phyloP scores from a whole-genome alignment of 2,329 filamentous ascomycete species.

The Aureobasidium musti region DNA sequence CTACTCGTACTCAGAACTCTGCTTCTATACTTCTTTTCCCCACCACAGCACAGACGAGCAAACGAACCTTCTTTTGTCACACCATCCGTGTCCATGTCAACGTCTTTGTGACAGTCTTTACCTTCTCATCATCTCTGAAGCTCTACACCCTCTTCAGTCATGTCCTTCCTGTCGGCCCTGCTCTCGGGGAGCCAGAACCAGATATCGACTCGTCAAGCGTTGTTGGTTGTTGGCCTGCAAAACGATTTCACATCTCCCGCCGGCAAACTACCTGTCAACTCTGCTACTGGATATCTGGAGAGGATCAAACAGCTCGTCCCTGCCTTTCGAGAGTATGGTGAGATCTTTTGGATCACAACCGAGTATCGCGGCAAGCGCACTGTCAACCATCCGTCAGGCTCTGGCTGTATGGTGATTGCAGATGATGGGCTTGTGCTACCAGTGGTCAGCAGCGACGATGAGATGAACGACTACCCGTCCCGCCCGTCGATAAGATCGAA shows the following conservation, averaged over 20 bases:
- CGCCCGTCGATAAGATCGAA: constrained; percentile 11
- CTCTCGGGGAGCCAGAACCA: constrained; percentile 52
- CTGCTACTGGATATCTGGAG: constrained; percentile 66
- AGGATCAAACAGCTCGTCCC: constrained; percentile 66
- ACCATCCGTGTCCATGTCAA: constrained; percentile 1
- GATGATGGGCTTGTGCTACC: constrained; percentile 12
- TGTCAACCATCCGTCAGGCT: constrained; percentile 27
- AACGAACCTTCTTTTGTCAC: constrained; percentile 26
- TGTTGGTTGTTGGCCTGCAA: constrained; percentile 84
- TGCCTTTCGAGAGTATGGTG: constrained; percentile 70
- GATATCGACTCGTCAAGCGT: constrained; percentile 64
- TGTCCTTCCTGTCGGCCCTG: constrained; percentile 49
- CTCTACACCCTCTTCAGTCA: constrained; percentile 30
- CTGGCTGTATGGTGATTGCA: constrained; percentile 26
- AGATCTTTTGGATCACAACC: constrained; percentile 83
- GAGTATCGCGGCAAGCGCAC: constrained; percentile 55
- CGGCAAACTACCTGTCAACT: constrained; percentile 66
- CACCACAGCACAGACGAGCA: constrained; percentile 26
- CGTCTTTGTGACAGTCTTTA: background rate
- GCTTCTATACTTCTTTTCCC: constrained; percentile 19
- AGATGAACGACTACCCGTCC: background rate
- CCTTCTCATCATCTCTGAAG: background rate
- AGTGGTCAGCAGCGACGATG: constrained; percentile 18
- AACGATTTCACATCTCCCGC: constrained; percentile 78
- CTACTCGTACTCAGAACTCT: constrained; percentile 5